Base-by-base conservation (phyloP, 805 yeast genomes). In the Candida caryicola region DNA sequence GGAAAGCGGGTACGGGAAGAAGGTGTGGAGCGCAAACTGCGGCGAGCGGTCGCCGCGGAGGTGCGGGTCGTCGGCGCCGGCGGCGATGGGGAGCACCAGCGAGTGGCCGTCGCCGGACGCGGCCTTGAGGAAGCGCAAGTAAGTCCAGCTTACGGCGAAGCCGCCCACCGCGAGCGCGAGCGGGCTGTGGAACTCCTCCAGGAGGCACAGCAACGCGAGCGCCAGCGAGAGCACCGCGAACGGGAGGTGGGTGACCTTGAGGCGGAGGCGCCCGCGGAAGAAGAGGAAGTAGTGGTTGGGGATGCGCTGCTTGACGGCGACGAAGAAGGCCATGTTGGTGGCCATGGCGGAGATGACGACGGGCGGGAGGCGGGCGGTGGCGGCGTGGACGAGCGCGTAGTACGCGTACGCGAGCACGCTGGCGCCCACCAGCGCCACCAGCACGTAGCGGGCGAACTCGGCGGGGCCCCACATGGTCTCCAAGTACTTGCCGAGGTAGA, bases 381-480 rank as follows among this genome's bases (percentile, higher is more conserved):
- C 42, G 5, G 26, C 16, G 3, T 34, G 45, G 41, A 46, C 43
- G 4, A 49, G 4, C 4, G 44, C 43, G 39, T 58, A 61, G 33
- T 55, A 51, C 2, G 55, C 3, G 40, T 66, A 66, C 0, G 71
- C 51, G 4, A 56, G 23, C 1, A 58, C 7, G 44, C 73, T 75
- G 5, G 76, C 60, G 1, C 60, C 37, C 1, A 67, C 31, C 0
- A 68, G 55, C 32, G 58, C 59, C 4, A 72, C 54, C 5, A 69
- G 31, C 5, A 75, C 54, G 52, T 78, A 82, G 45, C 66, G 67
- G 10, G 71, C 49, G 44, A 77, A 62, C 46, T 79, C 84, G 31
- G 53, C 61, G 19, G 76, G 51, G 3, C 82, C 77, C 89, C 90
- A 83, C 28, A 75, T 69, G 43, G 72, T 71, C 51, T 83, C 90